Percentiles rank a stretch among this genome's conserved stretches.
These are phyloP conservation scores for Ceratobasidium sp. DNA, from an alignment of 1,284 basidiomycete species.

Conservation along the genomic window DNA sequence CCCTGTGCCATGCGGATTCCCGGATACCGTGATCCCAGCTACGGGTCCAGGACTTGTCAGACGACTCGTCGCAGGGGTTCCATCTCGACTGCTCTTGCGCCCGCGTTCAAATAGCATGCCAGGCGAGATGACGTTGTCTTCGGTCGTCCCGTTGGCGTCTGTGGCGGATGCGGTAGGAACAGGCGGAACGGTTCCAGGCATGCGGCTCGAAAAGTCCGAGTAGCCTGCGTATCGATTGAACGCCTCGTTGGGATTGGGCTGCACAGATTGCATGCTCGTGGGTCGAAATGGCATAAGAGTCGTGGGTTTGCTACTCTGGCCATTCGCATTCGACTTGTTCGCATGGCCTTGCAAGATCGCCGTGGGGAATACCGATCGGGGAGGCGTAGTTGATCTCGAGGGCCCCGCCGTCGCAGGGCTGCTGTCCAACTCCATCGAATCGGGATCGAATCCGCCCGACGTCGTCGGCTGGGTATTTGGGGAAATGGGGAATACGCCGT, in stretches of 20 bases:
- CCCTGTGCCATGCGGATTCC: constrained; percentile 35
- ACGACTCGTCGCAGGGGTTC: constrained; percentile 44
- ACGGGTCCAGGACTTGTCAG: constrained; percentile 40
- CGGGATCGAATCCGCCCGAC: constrained; percentile 63
- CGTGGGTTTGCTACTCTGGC: constrained; percentile 40
- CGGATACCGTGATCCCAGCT: constrained; percentile 33
- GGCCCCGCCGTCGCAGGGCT: constrained; percentile 48
- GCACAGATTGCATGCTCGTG: constrained; percentile 36
- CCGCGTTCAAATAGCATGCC: constrained; percentile 57
- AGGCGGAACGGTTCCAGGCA: constrained; percentile 61
- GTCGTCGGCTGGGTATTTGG: constrained; percentile 20
- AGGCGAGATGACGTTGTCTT: constrained; percentile 64
- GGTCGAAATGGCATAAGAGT: constrained; percentile 42
- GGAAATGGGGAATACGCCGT: constrained; percentile 36
- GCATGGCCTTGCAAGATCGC: constrained; percentile 50
- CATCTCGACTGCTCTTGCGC: constrained; percentile 51
- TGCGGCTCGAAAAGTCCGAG: constrained; percentile 65
- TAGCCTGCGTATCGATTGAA: constrained; percentile 60
- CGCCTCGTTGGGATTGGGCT: constrained; percentile 46
- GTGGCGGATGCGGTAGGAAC: constrained; percentile 30
- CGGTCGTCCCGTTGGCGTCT: constrained; percentile 47
- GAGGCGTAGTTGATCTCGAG: constrained; percentile 55
- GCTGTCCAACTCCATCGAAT: constrained; percentile 72
- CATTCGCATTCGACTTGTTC: constrained; percentile 20
- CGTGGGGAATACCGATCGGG: constrained; percentile 59